Percentiles rank a stretch among this genome's conserved stretches.
These are phyloP conservation scores for Phytophthora tubulina DNA, from an alignment of 352 stramenopile species.

Conservation along the genomic window DNA sequence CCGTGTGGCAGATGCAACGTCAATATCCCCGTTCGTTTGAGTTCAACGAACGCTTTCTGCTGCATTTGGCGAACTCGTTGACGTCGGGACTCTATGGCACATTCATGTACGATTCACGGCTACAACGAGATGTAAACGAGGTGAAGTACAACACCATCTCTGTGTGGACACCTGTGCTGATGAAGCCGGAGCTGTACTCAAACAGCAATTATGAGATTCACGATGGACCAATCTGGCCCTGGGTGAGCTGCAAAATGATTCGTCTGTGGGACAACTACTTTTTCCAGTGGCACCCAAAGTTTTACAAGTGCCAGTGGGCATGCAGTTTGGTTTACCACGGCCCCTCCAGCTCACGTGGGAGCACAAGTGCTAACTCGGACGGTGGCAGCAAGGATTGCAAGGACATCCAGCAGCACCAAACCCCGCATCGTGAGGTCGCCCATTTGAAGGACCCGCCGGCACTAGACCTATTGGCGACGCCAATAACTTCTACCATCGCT, in stretches of 20 bases:
- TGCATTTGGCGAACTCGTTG: conserved; percentile 83
- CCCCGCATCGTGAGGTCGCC: conserved; percentile 15
- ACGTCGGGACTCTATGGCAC: conserved; percentile 86
- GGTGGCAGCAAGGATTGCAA: conserved; percentile 10
- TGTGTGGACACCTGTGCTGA: conserved; percentile 83
- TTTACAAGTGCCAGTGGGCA: conserved; percentile 80
- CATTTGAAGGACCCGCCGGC: conserved; percentile 33
- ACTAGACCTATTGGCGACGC: conserved; percentile 38
- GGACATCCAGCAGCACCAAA: conserved; percentile 27
- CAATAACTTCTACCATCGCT: conserved; percentile 35
- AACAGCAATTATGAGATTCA: conserved; percentile 63
- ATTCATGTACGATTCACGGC: conserved; percentile 81
- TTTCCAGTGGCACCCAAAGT: conserved; percentile 89
- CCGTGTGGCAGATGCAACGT: conserved; percentile 84
- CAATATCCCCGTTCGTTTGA: conserved; percentile 88
- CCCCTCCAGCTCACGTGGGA: conserved; percentile 27
- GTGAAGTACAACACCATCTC: conserved; percentile 68
- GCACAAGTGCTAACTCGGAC: not conserved
- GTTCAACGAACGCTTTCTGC: conserved; percentile 87
- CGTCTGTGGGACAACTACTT: conserved; percentile 87
- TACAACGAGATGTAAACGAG: conserved; percentile 75
- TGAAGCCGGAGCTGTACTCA: conserved; percentile 53
- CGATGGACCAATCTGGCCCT: conserved; percentile 79
- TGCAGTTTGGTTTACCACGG: conserved; percentile 59
- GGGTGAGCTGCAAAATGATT: conserved; percentile 84